Evolutionary conservation across 2,329 filamentous ascomycete genomes (phyloP).

Genomic region (Microdochium trichocladiopsis): DNA sequence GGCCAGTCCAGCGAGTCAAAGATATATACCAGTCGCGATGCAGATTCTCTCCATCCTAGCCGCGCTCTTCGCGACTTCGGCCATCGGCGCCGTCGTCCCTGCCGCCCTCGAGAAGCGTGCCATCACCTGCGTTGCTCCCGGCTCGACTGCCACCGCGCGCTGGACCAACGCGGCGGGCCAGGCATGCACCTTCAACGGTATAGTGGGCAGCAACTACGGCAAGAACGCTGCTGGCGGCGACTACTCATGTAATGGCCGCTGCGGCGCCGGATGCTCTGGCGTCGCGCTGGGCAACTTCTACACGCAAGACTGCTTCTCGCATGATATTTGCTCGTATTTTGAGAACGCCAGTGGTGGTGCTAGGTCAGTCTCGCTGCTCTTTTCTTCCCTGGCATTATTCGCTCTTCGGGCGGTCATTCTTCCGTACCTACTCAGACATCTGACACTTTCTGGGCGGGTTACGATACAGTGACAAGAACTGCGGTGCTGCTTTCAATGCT

Average conservation of each 20-base stretch:
- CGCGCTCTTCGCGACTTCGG: neutral
- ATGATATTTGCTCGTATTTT: conserved; percentile 44
- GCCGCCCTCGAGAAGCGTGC: conserved; percentile 13
- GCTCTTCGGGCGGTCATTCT: no score
- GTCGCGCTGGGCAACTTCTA: conserved; percentile 36
- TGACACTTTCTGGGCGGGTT: neutral
- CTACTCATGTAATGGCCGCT: conserved; percentile 43
- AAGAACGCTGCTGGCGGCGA: conserved; percentile 32
- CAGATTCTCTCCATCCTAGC: neutral
- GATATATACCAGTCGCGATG: neutral
- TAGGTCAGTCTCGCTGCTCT: conserved; percentile 21
- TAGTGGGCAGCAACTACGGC: conserved; percentile 42
- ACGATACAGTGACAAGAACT: conserved; percentile 33
- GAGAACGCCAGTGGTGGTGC: conserved; percentile 37
- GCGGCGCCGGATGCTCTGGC: conserved; percentile 37
- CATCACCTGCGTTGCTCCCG: conserved; percentile 30
- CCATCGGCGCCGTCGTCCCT: conserved; percentile 5
- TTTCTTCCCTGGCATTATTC: no score
- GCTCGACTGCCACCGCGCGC: conserved; percentile 32
- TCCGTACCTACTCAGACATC: conserved; percentile 5
- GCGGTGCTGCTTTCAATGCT: conserved; percentile 32
- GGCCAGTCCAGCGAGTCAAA: no score
- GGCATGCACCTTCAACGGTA: conserved; percentile 32
- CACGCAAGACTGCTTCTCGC: conserved; percentile 42
- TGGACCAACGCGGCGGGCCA: conserved; percentile 36